Base-by-base conservation (phyloP, 345 rosid genomes). In the Gossypioides kirkii region DNA sequence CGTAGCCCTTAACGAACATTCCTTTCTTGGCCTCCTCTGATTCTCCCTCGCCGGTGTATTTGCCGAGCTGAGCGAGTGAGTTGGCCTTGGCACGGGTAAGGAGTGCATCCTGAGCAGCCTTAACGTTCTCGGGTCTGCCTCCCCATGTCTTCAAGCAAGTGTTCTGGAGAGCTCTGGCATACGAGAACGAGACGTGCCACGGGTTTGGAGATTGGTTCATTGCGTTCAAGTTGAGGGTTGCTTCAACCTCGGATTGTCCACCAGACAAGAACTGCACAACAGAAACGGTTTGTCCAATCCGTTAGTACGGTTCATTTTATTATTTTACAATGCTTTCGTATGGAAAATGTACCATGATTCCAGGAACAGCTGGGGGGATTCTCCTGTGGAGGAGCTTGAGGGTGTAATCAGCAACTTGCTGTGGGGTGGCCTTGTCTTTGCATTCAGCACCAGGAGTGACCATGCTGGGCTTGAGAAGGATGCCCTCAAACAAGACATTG, bases 391-490 rank as follows among this genome's bases (percentile, higher is more conserved):
- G 97, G 79, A 95, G 99, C 82, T 88, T 89, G 85, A 91, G 99
- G 62, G 98, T 95, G 97, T 91, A 92, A 0, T 88, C 82, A 14
- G 98, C 90, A 73, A 95, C 99, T 71, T 89, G 84, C 70, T 88
- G 78, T 54, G 99, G 99, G 42, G 86, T 89, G 70, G 91, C 98
- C 77, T 53, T 88, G 14, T 89, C 98, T 79, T 89, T 92, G 82
- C 90, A 87, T 82, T 91, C 99, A 42, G 97, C 99, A 12, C 99
- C 99, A 13, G 99, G 99, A 61, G 98, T 95, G 47, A 95, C 99
- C 99, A 95, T 95, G 87, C 98, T 95, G 9, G 99, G 99, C 84
- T 95, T 95, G 61, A 95, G 82, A 73, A 95, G 98, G 81, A 95
- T 95, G 45, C 99, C 98, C 82, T 95, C 99, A 74, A 91, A 92